These are phyloP conservation scores for Metschnikowia baotianmanensis DNA, from an alignment of 805 yeast genomes.

Conservation along the genomic window DNA sequence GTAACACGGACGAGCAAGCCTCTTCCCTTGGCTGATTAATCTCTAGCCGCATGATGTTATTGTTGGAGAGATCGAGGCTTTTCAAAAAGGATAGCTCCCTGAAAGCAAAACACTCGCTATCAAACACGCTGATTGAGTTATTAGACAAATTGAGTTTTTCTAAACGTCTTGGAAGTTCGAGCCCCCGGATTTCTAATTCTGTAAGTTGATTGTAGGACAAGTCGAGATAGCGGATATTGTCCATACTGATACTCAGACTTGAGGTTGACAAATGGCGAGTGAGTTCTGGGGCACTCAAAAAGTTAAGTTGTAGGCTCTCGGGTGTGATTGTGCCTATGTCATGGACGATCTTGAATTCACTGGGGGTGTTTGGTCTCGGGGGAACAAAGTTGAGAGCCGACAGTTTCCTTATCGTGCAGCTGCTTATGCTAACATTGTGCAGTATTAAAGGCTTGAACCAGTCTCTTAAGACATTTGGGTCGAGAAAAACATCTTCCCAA, in stretches of 20 bases:
- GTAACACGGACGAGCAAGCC: conserved; percentile 5
- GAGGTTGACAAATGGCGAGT: conserved; percentile 2
- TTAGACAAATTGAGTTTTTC: conserved; percentile 27
- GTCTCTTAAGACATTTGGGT: conserved; percentile 6
- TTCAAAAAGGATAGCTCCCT: conserved; percentile 15
- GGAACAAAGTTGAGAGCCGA: conserved; percentile 5
- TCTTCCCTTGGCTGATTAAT: conserved; percentile 3
- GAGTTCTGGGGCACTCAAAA: conserved; percentile 17
- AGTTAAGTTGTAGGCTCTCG: conserved; percentile 20
- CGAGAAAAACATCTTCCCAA: conserved; percentile 10
- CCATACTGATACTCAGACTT: conserved; percentile 2
- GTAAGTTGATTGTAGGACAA: conserved; percentile 28
- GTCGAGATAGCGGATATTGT: conserved; percentile 18
- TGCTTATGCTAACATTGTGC: conserved; percentile 9
- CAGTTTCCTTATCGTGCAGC: conserved; percentile 19
- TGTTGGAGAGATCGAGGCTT: conserved; percentile 24
- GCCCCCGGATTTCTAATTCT: conserved; percentile 17
- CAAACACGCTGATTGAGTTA: conserved; percentile 22
- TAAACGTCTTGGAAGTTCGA: conserved; percentile 23
- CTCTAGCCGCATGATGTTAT: conserved; percentile 19
- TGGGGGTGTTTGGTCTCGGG: conserved; percentile 2
- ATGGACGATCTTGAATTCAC: background rate
- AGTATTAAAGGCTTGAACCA: conserved; percentile 19
- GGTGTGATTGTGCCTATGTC: conserved; percentile 7
- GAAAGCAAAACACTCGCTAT: conserved; percentile 17